These are phyloP conservation scores for Dendrothele bispora DNA, from an alignment of 768 basidiomycete genomes.

Conservation along the genomic window DNA sequence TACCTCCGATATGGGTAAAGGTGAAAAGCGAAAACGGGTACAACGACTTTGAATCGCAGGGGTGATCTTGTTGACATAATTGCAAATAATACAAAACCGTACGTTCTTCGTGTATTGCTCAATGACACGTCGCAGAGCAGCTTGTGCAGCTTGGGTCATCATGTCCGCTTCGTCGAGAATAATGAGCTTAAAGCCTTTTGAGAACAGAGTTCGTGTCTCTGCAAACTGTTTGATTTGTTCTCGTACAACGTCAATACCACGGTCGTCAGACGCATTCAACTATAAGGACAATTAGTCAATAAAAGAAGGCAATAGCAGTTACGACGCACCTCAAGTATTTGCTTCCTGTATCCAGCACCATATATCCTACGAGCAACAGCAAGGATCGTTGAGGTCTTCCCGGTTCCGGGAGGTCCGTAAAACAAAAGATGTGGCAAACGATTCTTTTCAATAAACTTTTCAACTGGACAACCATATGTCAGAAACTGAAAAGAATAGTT, in stretches of 20 bases:
- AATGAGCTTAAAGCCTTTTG: constrained; percentile 96
- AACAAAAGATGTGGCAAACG: constrained; percentile 92
- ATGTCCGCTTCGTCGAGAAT: constrained; percentile 99
- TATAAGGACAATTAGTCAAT: constrained; percentile 25
- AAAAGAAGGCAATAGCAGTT: constrained; percentile 1
- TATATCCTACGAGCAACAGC: constrained; percentile 96
- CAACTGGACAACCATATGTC: constrained; percentile 55
- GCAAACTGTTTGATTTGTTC: constrained; percentile 99
- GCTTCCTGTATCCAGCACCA: constrained; percentile 80
- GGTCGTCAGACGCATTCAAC: constrained; percentile 98
- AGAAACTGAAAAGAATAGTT: constrained; percentile 6
- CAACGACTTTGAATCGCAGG: constrained; percentile 99
- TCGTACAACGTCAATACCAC: constrained; percentile 97
- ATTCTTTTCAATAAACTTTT: constrained; percentile 95
- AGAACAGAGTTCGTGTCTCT: constrained; percentile 87
- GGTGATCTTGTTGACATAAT: constrained; percentile 99
- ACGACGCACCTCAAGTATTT: constrained; percentile 82
- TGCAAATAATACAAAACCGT: constrained; percentile 99
- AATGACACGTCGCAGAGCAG: constrained; percentile 93
- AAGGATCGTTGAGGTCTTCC: constrained; percentile 96
- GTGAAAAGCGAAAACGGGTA: constrained; percentile 96
- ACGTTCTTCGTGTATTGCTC: constrained; percentile 99
- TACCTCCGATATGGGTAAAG: constrained; percentile 81
- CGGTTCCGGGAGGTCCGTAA: constrained; percentile 98
- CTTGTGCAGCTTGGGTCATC: constrained; percentile 99